Evolutionary conservation across 345 rosid species (phyloP), one percentile per base, ranked within the genome.

Genomic region (Populus euphratica): DNA sequence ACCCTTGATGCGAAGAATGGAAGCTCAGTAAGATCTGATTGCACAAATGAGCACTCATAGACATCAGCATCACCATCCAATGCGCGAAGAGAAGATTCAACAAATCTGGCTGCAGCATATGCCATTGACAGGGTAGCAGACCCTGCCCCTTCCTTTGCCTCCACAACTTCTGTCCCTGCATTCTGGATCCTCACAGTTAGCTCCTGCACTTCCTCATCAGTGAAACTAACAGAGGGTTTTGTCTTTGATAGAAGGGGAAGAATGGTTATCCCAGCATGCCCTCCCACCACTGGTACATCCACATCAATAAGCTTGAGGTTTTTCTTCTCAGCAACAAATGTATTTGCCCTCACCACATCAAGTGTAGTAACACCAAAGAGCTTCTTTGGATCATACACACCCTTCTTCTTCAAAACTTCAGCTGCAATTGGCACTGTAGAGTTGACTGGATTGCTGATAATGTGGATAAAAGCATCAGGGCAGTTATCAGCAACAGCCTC

Each of bases 61-160:
- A 96, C 99, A 71, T 91, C 97, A 3, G 83, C 90, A 79, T 92
- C 97, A 61, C 99, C 98, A 59, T 92, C 97, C 69, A 96, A 87
- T 54, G 98, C 98, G 70, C 97, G 93, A 25, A 96, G 97, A 73
- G 98, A 93, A 29, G 99, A 92, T 87, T 96, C 99, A 0, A 94
- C 96, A 78, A 96, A 93, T 87, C 98, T 89, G 17, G 98, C 99
- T 9, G 97, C 97, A 18, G 97, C 98, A 81, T 96, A 94, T 6
- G 98, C 99, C 98, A 96, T 96, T 8, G 99, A 94, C 73, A 96
- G 83, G 20, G 98, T 96, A 41, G 99, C 97, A 59, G 98, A 96
- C 50, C 99, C 99, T 18, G 96, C 95, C 79, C 99, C 97, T 0
- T 94, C 99, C 87, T 93, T 96, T 1, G 97, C 98, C 85, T 96